Conservation (phyloP, 805 yeast species). For the Ogataea methanolica region DNA sequence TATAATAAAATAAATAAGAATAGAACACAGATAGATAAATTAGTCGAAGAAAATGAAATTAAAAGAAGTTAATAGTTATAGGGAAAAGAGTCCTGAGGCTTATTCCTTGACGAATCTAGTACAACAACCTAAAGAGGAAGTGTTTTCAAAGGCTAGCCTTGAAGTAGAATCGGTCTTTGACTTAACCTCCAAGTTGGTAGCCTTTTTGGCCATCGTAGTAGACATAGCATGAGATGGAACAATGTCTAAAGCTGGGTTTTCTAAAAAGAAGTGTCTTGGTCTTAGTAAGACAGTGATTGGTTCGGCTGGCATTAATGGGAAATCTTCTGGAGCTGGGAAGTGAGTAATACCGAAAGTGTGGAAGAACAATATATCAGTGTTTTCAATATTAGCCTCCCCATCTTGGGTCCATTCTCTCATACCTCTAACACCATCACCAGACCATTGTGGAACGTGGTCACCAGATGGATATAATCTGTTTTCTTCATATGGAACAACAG, state of each 20-base stretch:
- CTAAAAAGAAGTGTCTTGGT: constrained; percentile 75
- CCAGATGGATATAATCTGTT: constrained; percentile 80
- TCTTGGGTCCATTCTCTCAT: constrained; percentile 68
- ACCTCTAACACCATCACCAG: constrained; percentile 63
- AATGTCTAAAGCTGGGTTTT: constrained; percentile 74
- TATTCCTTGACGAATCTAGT: constrained; percentile 23
- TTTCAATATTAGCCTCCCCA: constrained; percentile 51
- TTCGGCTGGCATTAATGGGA: constrained; percentile 88
- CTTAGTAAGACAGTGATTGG: constrained; percentile 69
- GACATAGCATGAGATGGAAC: constrained; percentile 57
- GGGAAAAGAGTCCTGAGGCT: background rate
- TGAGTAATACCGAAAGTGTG: constrained; percentile 84
- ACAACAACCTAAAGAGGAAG: constrained; percentile 28
- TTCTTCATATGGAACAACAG: constrained; percentile 69
- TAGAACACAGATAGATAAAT: background rate
- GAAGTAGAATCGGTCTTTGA: constrained; percentile 44
- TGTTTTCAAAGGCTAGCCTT: constrained; percentile 44
- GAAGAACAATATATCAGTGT: constrained; percentile 70
- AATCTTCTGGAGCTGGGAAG: constrained; percentile 86
- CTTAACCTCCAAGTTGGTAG: constrained; percentile 35
- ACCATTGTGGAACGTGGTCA: constrained; percentile 69
- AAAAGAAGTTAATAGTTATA: background rate
- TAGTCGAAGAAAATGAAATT: background rate
- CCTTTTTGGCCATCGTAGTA: constrained; percentile 38
- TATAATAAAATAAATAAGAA: background rate